A percentile compares a stretch with the other conserved stretches of the same genome.
Conservation (phyloP, 2,329 filamentous ascomycete species). For the Allantophomopsis cytisporea region DNA sequence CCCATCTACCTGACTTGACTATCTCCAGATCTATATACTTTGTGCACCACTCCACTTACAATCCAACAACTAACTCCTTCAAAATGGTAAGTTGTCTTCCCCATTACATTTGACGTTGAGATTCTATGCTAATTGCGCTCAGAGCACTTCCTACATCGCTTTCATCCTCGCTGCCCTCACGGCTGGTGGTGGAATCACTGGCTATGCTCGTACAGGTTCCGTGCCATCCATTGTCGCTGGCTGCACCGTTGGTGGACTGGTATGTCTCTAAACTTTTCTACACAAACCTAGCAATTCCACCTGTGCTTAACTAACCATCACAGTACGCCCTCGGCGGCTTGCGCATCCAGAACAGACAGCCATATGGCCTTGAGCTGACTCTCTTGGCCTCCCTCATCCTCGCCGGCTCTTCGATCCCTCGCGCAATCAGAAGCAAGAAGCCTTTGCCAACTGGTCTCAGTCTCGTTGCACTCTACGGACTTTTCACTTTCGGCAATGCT, state of each 20-base stretch:
- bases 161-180: slow-evolving; percentile 71
- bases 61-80: too few species aligned
- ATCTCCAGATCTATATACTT: too few species aligned
- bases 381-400: slow-evolving; percentile 78
- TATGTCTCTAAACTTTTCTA: slow-evolving; percentile 16
- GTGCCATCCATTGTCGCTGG: slow-evolving; percentile 80
- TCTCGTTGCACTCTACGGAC: slow-evolving; percentile 63
- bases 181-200: slow-evolving; percentile 74
- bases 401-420: slow-evolving; percentile 70
- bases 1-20: too few species aligned
- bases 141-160: slow-evolving; percentile 44
- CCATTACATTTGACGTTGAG: too few species aligned
- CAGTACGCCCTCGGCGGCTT: slow-evolving; percentile 63
- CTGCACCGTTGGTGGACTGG: slow-evolving; percentile 61
- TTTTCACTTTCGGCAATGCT: slow-evolving; percentile 68
- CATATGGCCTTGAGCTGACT: slow-evolving; percentile 81
- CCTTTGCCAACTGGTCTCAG: slow-evolving; percentile 73
- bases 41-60: too few species aligned
- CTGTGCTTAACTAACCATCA: neutral
- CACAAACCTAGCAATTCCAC: neutral
- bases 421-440: slow-evolving; percentile 74
- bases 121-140: too few species aligned
- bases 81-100: too few species aligned
- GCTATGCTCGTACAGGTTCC: slow-evolving; percentile 75
- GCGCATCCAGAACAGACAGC: slow-evolving; percentile 59